Base-by-base conservation (phyloP, 148 eudicot genomes). In the Pouteria glomerata region DNA sequence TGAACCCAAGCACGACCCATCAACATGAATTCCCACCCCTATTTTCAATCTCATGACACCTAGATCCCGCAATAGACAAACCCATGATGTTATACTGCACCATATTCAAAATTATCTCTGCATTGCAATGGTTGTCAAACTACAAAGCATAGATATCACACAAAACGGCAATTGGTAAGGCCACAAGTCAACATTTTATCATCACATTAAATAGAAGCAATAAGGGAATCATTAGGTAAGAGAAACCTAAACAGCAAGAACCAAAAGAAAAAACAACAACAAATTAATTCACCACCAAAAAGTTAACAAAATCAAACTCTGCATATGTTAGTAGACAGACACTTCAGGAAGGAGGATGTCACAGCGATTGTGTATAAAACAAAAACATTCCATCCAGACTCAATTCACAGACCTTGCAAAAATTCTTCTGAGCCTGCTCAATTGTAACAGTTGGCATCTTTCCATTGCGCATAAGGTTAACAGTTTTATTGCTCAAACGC, bases 361-460 rank as follows among this genome's bases (percentile, higher is more conserved):
- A 7, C 39, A 70, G 26, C 29, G 2, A 24, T 1, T 24, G 57
- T 27, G 24, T 19, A 39, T 14, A 24, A 53, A 19, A 53, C 33
- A 37, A 61, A 42, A 15, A 63, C 27, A 50, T 26, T 59, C 42
- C 27, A 42, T 74, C 53, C 64, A 59, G 51, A 50, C 16, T 33
- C 10, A n/a, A 57, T 44, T 41, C 45, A 79, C 87, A 70, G 37
- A 95, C 99, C 99, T 91, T 95, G 92, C 88, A 85, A 61, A 86
- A 95, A 79, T 95, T 95, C 86, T 92, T 95, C 76, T 95, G 99
- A 52, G 96, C 99, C 79, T 95, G 97, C 78, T 95, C 99, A 78
- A 95, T 95, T 35, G 99, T 92, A 73, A 95, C 99, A 66, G 93
- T 92, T 18, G 96, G 97, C 93, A 95, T 95, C 75, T 95, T 95